These are phyloP conservation scores for Pichia nakasei DNA, from an alignment of 805 yeast species.

Conservation along the genomic window DNA sequence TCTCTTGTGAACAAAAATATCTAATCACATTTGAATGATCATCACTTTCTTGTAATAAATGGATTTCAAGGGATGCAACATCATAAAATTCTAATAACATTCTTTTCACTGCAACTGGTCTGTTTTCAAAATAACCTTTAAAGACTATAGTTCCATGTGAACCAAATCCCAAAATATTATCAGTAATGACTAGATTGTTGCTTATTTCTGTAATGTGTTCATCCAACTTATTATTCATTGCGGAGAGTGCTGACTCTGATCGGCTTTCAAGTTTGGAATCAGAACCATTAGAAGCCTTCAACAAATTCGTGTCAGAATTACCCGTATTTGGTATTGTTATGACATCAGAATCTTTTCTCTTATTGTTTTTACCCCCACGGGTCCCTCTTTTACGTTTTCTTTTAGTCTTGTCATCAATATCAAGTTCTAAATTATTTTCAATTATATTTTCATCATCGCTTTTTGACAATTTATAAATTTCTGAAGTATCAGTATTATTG, in stretches of 20 bases:
- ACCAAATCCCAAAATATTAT: constrained; percentile 83
- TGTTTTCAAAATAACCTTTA: constrained; percentile 78
- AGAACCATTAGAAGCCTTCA: too few species aligned
- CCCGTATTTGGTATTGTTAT: neutral
- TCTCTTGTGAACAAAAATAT: constrained; percentile 87
- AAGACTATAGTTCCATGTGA: constrained; percentile 95
- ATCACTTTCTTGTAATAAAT: constrained; percentile 83
- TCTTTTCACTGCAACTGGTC: constrained; percentile 94
- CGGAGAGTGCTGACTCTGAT: too few species aligned
- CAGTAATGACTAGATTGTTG: constrained; percentile 52
- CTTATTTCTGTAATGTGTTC: constrained; percentile 13
- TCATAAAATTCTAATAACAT: constrained; percentile 91
- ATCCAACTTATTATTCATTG: neutral
- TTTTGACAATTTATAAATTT: too few species aligned
- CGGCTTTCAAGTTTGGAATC: too few species aligned
- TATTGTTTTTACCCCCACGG: constrained; percentile 69
- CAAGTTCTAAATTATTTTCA: neutral
- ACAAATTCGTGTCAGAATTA: neutral
- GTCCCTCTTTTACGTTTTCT: constrained; percentile 76
- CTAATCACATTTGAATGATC: constrained; percentile 93
- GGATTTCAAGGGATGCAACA: constrained; percentile 86
- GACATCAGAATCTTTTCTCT: constrained; percentile 23
- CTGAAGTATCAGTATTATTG: too few species aligned
- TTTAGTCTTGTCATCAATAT: constrained; percentile 2
- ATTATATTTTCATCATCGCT: neutral